phyloP scores from a whole-genome alignment of 2,329 filamentous ascomycete genomes.

The Zopfia rhizophila region DNA sequence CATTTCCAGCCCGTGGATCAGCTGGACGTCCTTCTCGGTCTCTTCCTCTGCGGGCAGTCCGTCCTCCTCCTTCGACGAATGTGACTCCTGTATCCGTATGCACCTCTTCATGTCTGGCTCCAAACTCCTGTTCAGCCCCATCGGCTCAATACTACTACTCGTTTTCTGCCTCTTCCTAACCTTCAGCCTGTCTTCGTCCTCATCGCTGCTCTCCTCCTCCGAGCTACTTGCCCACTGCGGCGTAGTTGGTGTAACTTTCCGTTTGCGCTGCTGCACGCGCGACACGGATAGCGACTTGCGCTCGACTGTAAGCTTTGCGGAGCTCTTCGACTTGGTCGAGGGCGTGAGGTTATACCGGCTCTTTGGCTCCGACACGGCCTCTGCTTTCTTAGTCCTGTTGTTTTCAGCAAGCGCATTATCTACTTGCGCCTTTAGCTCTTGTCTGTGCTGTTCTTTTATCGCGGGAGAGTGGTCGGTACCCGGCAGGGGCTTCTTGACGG shows the following conservation, averaged over 20 bases:
- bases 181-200: constrained; percentile 37
- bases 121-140: constrained; percentile 46
- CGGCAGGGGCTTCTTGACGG: constrained; percentile 37
- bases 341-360: constrained; percentile 42
- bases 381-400: constrained; percentile 17
- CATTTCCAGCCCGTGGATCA: constrained; percentile 56
- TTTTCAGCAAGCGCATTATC: no score
- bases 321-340: constrained; percentile 21
- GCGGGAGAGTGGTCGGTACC: constrained; percentile 19
- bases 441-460: not conserved
- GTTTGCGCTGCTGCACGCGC: constrained; percentile 32
- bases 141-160: constrained; percentile 49
- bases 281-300: constrained; percentile 41
- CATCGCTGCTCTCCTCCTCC: constrained; percentile 42
- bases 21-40: constrained; percentile 23
- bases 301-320: constrained; percentile 19
- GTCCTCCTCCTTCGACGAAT: constrained; percentile 13
- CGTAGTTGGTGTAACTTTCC: constrained; percentile 46
- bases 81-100: constrained; percentile 38
- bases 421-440: no score
- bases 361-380: constrained; percentile 29
- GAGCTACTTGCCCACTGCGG: constrained; percentile 45
- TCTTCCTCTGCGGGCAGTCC: constrained; percentile 23
- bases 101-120: constrained; percentile 48
- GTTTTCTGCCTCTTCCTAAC: constrained; percentile 46